Percentiles rank a stretch among this genome's conserved stretches.
Conservation (phyloP, 2,329 filamentous ascomycete genomes). For the Xylaria sp. region DNA sequence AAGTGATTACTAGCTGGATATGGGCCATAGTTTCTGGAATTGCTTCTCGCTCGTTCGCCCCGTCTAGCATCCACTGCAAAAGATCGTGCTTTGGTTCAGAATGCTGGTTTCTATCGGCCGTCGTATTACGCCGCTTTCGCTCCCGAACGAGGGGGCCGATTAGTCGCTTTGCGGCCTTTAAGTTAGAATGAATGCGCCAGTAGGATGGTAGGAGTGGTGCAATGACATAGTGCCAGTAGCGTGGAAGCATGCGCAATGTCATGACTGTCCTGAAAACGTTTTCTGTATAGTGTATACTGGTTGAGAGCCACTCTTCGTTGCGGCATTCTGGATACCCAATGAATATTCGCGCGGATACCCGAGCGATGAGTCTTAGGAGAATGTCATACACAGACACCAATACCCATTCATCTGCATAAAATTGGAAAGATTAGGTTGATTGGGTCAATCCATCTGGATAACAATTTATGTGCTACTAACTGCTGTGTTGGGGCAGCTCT, state of each 20-base stretch:
- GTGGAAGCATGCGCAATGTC: neutral
- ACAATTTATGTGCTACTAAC: no score
- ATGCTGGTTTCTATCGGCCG: neutral
- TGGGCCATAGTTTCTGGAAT: slow-evolving; percentile 38
- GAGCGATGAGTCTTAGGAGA: slow-evolving; percentile 47
- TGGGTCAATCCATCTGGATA: no score
- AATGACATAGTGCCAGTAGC: neutral
- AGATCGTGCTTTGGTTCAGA: neutral
- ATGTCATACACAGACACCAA: neutral
- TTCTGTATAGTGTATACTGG: slow-evolving; percentile 38
- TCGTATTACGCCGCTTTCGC: neutral
- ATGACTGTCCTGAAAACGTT: neutral
- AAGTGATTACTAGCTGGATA: neutral
- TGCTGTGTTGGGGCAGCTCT: neutral
- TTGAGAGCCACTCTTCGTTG: slow-evolving; percentile 53
- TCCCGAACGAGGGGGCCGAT: neutral
- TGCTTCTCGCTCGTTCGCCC: neutral
- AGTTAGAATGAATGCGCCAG: neutral
- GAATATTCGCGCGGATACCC: slow-evolving; percentile 54
- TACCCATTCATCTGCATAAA: neutral
- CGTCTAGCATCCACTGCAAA: slow-evolving; percentile 9
- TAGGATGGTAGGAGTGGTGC: neutral
- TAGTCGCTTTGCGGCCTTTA: neutral
- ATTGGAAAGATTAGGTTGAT: neutral
- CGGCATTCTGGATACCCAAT: slow-evolving; percentile 51